phyloP scores from a whole-genome alignment of 441 rosid species.

The Croton setiger region DNA sequence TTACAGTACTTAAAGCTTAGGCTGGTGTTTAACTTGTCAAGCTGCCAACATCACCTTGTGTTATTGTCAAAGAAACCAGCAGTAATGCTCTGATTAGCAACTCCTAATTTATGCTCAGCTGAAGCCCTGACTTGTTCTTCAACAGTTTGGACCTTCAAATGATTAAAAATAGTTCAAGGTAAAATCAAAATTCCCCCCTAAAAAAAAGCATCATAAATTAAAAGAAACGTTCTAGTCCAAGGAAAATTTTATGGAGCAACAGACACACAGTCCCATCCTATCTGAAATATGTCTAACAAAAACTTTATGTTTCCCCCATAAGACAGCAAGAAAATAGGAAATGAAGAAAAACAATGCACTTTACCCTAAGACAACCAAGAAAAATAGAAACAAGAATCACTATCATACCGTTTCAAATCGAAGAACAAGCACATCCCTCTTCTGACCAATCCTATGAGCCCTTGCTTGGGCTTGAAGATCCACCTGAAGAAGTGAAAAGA shows the following conservation, averaged over 20 bases:
- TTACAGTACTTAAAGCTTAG: constrained; percentile 2
- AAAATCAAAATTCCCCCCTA: not conserved
- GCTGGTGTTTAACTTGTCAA: constrained; percentile 13
- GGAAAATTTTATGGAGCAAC: not conserved
- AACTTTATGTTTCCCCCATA: not conserved
- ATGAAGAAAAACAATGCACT: not conserved
- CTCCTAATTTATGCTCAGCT: constrained; percentile 96
- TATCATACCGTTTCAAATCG: constrained; percentile 93
- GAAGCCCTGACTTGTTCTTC: constrained; percentile 98
- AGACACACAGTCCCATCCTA: too few relatives aligned
- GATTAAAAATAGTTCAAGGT: constrained; percentile 4
- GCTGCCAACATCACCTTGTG: constrained; percentile 53
- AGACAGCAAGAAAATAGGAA: too few relatives aligned
- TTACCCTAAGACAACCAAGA: constrained; percentile 6
- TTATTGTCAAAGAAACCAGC: constrained; percentile 97
- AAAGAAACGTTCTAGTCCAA: not conserved
- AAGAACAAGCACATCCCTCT: constrained; percentile 94
- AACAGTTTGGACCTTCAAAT: constrained; percentile 72
- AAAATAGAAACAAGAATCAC: constrained; percentile 16
- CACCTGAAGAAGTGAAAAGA: constrained; percentile 43
- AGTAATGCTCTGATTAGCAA: constrained; percentile 96
- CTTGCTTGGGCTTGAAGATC: constrained; percentile 99
- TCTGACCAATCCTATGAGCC: constrained; percentile 98
- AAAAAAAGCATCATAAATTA: not conserved
- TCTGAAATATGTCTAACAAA: not conserved